Percentiles rank a stretch among this genome's conserved stretches.
Conservation (phyloP, 2,329 filamentous ascomycete genomes). For the Penicillium thymicola region DNA sequence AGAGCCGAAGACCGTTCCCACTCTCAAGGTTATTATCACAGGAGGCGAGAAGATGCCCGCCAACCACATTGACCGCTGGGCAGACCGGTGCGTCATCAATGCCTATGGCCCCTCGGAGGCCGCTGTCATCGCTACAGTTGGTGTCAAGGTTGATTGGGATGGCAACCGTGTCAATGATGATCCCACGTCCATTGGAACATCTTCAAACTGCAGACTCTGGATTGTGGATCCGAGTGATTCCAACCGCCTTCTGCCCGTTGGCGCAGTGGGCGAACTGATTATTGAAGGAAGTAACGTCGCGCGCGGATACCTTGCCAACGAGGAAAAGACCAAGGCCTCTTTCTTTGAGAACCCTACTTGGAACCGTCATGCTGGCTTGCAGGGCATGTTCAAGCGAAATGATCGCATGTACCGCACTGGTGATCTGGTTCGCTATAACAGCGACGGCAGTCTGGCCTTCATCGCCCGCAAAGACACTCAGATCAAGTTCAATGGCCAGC, state of each 20-base stretch:
- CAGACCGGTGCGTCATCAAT: constrained; percentile 44
- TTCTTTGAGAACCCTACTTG: constrained; percentile 37
- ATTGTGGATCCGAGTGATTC: constrained; percentile 39
- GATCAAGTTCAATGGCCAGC: constrained; percentile 45
- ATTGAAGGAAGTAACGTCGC: constrained; percentile 48
- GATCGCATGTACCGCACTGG: constrained; percentile 40
- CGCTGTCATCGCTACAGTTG: constrained; percentile 34
- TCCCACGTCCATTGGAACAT: constrained; percentile 35
- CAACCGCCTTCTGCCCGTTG: constrained; percentile 42
- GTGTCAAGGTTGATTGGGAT: constrained; percentile 31
- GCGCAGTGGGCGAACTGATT: constrained; percentile 48
- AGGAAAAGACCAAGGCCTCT: constrained; percentile 32
- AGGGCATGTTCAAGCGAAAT: constrained; percentile 22
- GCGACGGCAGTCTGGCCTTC: constrained; percentile 33
- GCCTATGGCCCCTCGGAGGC: constrained; percentile 45
- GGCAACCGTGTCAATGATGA: constrained; percentile 31
- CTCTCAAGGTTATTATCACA: constrained; percentile 43
- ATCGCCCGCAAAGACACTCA: constrained; percentile 34
- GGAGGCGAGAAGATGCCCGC: constrained; percentile 47
- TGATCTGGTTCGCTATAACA: constrained; percentile 38
- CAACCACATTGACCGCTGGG: constrained; percentile 45
- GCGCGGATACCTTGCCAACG: constrained; percentile 44
- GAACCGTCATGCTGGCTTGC: constrained; percentile 21
- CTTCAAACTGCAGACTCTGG: constrained; percentile 36
- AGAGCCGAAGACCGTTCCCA: constrained; percentile 44